These are phyloP conservation scores for Diaporthe australafricana DNA, from an alignment of 2,329 filamentous ascomycete species.

Conservation along the genomic window DNA sequence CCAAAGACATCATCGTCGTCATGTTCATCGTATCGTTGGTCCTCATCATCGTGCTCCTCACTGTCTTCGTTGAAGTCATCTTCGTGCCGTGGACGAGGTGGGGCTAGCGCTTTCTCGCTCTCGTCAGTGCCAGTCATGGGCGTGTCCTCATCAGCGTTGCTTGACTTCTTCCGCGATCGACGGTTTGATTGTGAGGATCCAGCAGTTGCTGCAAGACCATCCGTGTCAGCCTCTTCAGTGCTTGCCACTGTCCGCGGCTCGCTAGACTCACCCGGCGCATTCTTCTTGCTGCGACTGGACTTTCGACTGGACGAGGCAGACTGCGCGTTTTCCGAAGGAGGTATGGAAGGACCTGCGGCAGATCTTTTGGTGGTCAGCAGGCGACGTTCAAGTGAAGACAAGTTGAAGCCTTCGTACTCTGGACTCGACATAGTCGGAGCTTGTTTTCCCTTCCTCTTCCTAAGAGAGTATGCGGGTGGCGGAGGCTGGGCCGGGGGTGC, in stretches of 20 bases:
- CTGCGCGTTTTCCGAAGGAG: slow-evolving; percentile 66
- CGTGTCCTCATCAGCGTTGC: slow-evolving; percentile 68
- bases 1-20: slow-evolving; percentile 76
- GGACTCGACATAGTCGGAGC: slow-evolving; percentile 77
- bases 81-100: slow-evolving; percentile 56
- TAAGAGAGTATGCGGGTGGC: slow-evolving; percentile 55
- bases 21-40: slow-evolving; percentile 60
- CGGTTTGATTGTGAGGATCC: slow-evolving; percentile 54
- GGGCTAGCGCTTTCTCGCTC: slow-evolving; percentile 54
- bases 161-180: slow-evolving; percentile 65
- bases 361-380: slow-evolving; percentile 40
- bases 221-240: slow-evolving; percentile 35
- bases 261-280: slow-evolving; percentile 51
- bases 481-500: slow-evolving; percentile 45
- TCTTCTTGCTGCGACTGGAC: slow-evolving; percentile 77
- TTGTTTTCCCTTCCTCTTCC: slow-evolving; percentile 69
- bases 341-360: slow-evolving; percentile 70
- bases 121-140: slow-evolving; percentile 78
- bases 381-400: not conserved
- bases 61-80: slow-evolving; percentile 55
- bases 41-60: slow-evolving; percentile 65
- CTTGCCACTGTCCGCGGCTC: not conserved
- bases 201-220: slow-evolving; percentile 47
- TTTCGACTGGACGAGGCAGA: slow-evolving; percentile 78
- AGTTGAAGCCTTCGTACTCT: slow-evolving; percentile 63